Evolutionary conservation across 441 rosid species (phyloP).

Genomic region (Populus hybrid): DNA sequence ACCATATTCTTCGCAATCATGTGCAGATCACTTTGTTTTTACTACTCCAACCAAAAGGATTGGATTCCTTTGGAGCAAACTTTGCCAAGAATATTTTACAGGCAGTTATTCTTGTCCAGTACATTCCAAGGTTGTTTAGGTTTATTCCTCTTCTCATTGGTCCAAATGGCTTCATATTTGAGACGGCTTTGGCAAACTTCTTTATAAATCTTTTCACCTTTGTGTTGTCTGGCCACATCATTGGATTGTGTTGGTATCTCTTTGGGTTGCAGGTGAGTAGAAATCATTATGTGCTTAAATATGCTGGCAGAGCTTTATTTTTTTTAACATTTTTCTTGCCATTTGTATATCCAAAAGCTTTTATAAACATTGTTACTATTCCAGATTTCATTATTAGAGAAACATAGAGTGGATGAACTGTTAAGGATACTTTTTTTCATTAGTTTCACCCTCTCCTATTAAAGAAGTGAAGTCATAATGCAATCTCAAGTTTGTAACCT

Average conservation of each 20-base stretch:
- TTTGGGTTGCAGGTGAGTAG: conserved; percentile 73
- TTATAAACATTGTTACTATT: too few species aligned
- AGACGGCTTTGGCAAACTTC: conserved; percentile 91
- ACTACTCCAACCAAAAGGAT: conserved; percentile 34
- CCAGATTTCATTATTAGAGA: too few species aligned
- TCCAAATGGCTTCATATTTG: conserved; percentile 70
- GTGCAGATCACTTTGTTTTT: conserved; percentile 56
- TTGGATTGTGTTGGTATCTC: conserved; percentile 93
- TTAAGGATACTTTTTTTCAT: too few species aligned
- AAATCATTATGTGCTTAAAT: background rate
- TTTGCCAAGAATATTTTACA: conserved; percentile 65
- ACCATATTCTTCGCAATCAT: background rate
- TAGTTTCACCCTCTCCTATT: too few species aligned
- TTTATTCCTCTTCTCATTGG: conserved; percentile 74
- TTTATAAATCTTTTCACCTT: conserved; percentile 79
- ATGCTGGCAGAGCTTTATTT: background rate
- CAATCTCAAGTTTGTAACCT: too few species aligned
- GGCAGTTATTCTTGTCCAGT: conserved; percentile 58
- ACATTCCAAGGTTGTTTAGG: conserved; percentile 70
- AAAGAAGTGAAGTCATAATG: too few species aligned
- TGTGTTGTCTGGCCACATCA: conserved; percentile 69
- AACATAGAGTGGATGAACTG: too few species aligned
- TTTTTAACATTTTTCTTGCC: background rate
- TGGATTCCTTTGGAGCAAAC: conserved; percentile 55
- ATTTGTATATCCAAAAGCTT: background rate